Percentiles rank a stretch among this genome's conserved stretches.
These are phyloP conservation scores for Rhodotorula kratochvilovae DNA, from an alignment of 768 basidiomycete genomes.

Conservation along the genomic window DNA sequence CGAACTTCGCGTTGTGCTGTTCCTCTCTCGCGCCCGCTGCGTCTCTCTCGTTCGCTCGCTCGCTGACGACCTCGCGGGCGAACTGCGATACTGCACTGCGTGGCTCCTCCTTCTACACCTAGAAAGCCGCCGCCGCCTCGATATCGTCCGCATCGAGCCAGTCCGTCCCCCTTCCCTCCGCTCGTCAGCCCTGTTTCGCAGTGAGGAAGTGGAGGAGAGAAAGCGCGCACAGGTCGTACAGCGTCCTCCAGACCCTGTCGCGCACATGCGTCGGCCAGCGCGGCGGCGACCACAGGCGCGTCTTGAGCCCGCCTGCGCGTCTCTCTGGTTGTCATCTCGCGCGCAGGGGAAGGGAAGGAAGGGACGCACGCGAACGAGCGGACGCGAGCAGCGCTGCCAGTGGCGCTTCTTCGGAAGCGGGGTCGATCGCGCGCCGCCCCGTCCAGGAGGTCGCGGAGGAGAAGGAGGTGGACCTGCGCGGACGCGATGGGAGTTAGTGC, in stretches of 20 bases:
- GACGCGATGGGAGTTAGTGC: not conserved
- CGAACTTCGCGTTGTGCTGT: too few relatives aligned
- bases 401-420: not conserved
- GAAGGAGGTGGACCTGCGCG: slow-evolving; percentile 18
- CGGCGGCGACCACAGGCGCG: slow-evolving; percentile 28
- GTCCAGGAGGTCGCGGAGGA: slow-evolving; percentile 17
- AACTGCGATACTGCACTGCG: too few relatives aligned
- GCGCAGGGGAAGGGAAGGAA: not conserved
- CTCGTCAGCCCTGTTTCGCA: rapidly evolving
- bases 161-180: slow-evolving; percentile 11
- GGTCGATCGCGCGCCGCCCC: slow-evolving; percentile 12
- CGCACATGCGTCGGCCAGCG: slow-evolving; percentile 30
- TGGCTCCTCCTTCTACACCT: too few relatives aligned
- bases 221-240: slow-evolving; percentile 17
- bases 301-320: slow-evolving; percentile 14
- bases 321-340: too few relatives aligned
- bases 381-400: not conserved
- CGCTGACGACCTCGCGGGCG: too few relatives aligned
- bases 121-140: slow-evolving; percentile 24
- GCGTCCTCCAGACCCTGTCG: slow-evolving; percentile 28
- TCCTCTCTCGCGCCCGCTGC: too few relatives aligned
- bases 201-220: not conserved
- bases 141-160: slow-evolving; percentile 36
- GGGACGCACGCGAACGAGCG: not conserved
- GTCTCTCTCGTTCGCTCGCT: too few relatives aligned